phyloP scores from a whole-genome alignment of 2,329 filamentous ascomycete genomes.

The Blastomyces parvus region DNA sequence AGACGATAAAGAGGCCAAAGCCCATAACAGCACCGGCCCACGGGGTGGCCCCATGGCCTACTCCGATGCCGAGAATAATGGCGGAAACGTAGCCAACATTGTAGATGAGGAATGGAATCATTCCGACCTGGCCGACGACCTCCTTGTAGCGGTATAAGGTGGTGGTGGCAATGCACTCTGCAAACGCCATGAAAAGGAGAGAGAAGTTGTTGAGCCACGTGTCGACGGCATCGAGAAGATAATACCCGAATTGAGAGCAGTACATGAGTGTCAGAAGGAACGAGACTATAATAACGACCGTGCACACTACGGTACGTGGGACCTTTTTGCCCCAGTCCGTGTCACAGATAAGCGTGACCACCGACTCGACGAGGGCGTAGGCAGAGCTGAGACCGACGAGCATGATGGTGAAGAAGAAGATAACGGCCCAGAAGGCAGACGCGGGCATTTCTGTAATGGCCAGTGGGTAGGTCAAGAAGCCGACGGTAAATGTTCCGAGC shows the following conservation, averaged over 20 bases:
- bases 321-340: constrained; percentile 32
- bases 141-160: constrained; percentile 47
- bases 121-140: constrained; percentile 41
- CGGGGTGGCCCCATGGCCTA: constrained; percentile 32
- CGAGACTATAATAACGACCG: background rate
- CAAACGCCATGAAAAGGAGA: constrained; percentile 47
- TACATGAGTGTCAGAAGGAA: constrained; percentile 43
- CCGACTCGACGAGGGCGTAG: constrained; percentile 48
- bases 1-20: background rate
- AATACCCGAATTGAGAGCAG: constrained; percentile 48
- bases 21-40: background rate
- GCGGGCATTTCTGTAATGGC: constrained; percentile 46
- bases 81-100: constrained; percentile 44
- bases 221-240: constrained; percentile 45
- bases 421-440: constrained; percentile 46
- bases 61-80: constrained; percentile 38
- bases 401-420: constrained; percentile 47
- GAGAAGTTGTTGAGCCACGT: constrained; percentile 47
- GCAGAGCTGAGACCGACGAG: constrained; percentile 47
- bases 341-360: constrained; percentile 45
- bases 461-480: constrained; percentile 46
- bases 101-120: constrained; percentile 37
- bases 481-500: constrained; percentile 39
- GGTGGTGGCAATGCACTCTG: constrained; percentile 43
- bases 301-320: constrained; percentile 29